These are phyloP conservation scores for Cyberlindnera mississippiensis DNA, from an alignment of 805 yeast species.

Conservation along the genomic window DNA sequence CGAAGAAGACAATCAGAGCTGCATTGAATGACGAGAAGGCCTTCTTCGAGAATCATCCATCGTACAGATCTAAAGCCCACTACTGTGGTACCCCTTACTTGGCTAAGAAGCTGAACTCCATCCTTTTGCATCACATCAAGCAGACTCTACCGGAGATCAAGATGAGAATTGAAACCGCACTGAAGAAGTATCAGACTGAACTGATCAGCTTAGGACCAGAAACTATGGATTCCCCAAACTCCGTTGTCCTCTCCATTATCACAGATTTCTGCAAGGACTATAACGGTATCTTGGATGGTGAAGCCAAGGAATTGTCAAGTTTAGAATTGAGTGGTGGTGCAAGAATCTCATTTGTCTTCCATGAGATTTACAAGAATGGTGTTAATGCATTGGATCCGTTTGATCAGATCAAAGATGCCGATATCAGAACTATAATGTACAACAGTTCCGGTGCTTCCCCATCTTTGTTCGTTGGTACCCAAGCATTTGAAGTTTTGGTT, in stretches of 20 bases:
- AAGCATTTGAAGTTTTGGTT: constrained; percentile 93
- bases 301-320: constrained; percentile 81
- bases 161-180: constrained; percentile 78
- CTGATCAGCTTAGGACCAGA: constrained; percentile 80
- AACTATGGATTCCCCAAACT: constrained; percentile 82
- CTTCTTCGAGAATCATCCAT: constrained; percentile 84
- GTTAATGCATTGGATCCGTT: constrained; percentile 89
- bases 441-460: constrained; percentile 97
- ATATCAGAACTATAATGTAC: constrained; percentile 94
- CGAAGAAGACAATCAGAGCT: constrained; percentile 78
- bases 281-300: constrained; percentile 87
- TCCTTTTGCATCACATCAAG: constrained; percentile 85
- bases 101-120: constrained; percentile 86
- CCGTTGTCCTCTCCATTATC: constrained; percentile 84
- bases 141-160: constrained; percentile 90
- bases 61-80: constrained; percentile 89
- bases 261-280: constrained; percentile 92
- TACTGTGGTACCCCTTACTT: constrained; percentile 98
- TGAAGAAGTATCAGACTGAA: constrained; percentile 82
- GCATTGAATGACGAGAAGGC: constrained; percentile 78
- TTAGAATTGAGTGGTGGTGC: constrained; percentile 97
- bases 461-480: constrained; percentile 93
- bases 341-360: constrained; percentile 93
- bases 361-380: constrained; percentile 93
- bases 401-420: constrained; percentile 92